Evolutionary conservation across 257 asterid species (phyloP).

Genomic region (Solanum tarijense): DNA sequence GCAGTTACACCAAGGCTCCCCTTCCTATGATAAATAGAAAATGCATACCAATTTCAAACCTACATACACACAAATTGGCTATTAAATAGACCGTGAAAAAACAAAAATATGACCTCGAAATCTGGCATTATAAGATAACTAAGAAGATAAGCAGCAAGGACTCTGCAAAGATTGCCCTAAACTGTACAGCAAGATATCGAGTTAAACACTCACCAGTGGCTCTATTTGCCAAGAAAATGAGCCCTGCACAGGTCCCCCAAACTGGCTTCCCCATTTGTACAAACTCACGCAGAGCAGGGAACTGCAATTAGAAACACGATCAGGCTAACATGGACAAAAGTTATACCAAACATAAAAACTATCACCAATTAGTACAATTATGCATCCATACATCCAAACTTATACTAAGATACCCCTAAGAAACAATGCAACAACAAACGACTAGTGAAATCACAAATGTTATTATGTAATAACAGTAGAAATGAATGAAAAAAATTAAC

Average conservation of each 20-base stretch:
- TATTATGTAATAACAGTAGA: background rate
- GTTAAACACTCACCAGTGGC: constrained; percentile 48
- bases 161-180: background rate
- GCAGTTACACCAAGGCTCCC: background rate
- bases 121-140: background rate
- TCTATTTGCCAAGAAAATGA: constrained; percentile 83
- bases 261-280: constrained; percentile 91
- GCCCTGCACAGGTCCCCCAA: constrained; percentile 99
- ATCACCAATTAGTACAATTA: background rate
- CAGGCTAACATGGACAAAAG: background rate
- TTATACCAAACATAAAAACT: background rate
- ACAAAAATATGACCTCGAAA: background rate
- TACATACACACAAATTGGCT: background rate
- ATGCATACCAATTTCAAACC: background rate
- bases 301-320: constrained; percentile 38
- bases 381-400: background rate
- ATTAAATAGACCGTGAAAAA: background rate
- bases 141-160: background rate
- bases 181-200: background rate
- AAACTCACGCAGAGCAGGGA: constrained; percentile 90
- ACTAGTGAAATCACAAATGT: background rate
- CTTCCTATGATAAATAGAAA: background rate
- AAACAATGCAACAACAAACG: background rate
- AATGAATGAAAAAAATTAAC: background rate
- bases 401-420: background rate